A percentile compares a stretch with the other conserved stretches of the same genome.
phyloP scores from a whole-genome alignment of 257 asterid genomes.

The Petrea volubilis region DNA sequence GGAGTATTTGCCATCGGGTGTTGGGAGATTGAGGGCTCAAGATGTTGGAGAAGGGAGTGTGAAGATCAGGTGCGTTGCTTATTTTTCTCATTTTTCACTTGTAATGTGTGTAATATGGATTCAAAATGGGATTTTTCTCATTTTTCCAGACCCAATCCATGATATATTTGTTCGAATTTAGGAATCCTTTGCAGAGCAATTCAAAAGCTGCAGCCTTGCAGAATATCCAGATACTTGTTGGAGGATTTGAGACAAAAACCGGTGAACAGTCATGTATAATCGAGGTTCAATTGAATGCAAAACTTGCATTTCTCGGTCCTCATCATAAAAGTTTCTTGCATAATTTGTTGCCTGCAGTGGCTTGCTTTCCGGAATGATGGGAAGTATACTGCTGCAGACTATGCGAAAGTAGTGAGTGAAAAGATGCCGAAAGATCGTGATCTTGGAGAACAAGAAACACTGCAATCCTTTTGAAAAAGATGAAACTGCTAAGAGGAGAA shows the following conservation, averaged over 20 bases:
- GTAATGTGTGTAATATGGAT: neutral
- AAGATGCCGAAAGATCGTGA: slow-evolving; percentile 54
- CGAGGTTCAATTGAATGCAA: slow-evolving; percentile 7
- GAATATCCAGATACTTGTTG: slow-evolving; percentile 79
- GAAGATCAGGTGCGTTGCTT: slow-evolving; percentile 63
- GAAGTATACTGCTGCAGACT: slow-evolving; percentile 83
- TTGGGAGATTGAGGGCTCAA: slow-evolving; percentile 65
- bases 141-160: neutral
- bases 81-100: neutral
- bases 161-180: neutral
- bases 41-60: slow-evolving; percentile 90
- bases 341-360: slow-evolving; percentile 59
- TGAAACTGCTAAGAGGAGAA: slow-evolving; percentile 63
- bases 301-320: neutral
- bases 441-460: slow-evolving; percentile 46
- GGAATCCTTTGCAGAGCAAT: slow-evolving; percentile 51
- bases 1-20: slow-evolving; percentile 44
- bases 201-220: slow-evolving; percentile 41
- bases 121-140: neutral
- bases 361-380: slow-evolving; percentile 93
- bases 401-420: slow-evolving; percentile 72
- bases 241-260: slow-evolving; percentile 92
- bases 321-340: neutral
- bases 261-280: slow-evolving; percentile 79
- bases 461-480: slow-evolving; percentile 89